phyloP scores from a whole-genome alignment of 257 asterid genomes.

The Salvia miltiorrhiza region DNA sequence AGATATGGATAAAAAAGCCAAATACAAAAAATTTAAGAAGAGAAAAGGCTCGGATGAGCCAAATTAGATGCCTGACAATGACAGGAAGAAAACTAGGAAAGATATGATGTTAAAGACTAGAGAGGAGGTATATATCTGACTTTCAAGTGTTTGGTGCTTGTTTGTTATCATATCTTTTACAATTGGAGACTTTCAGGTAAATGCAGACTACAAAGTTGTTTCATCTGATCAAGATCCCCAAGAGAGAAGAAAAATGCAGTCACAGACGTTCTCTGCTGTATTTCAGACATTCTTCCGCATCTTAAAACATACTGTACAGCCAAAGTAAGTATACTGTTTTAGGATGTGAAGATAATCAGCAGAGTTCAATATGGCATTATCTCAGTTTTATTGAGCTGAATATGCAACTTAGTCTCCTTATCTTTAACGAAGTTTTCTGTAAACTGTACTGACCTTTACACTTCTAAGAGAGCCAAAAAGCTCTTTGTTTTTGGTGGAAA shows the following conservation, averaged over 20 bases:
- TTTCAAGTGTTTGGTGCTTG: constrained; percentile 3
- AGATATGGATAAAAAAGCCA: constrained; percentile 44
- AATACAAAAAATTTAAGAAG: constrained; percentile 60
- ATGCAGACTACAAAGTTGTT: constrained; percentile 77
- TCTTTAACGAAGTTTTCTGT: background rate
- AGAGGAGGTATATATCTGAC: constrained; percentile 59
- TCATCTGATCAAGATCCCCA: constrained; percentile 73
- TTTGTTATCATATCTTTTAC: constrained; percentile 16
- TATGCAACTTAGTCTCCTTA: background rate
- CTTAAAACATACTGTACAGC: constrained; percentile 57
- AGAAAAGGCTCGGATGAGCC: constrained; percentile 56
- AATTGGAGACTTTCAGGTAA: constrained; percentile 53
- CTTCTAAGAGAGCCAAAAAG: background rate
- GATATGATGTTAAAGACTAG: constrained; percentile 70
- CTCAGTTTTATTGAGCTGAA: background rate
- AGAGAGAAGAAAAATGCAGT: constrained; percentile 77
- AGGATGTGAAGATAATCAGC: background rate
- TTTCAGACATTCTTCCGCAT: constrained; percentile 76
- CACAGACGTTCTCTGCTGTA: constrained; percentile 75
- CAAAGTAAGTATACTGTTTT: constrained; percentile 40
- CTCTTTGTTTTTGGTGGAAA: too few species aligned
- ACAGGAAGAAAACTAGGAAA: constrained; percentile 62
- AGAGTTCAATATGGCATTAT: background rate
- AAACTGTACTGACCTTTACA: background rate
- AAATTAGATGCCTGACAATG: constrained; percentile 52